Conservation (phyloP, 179 eudicot genomes). For the Spergularia azorica region DNA sequence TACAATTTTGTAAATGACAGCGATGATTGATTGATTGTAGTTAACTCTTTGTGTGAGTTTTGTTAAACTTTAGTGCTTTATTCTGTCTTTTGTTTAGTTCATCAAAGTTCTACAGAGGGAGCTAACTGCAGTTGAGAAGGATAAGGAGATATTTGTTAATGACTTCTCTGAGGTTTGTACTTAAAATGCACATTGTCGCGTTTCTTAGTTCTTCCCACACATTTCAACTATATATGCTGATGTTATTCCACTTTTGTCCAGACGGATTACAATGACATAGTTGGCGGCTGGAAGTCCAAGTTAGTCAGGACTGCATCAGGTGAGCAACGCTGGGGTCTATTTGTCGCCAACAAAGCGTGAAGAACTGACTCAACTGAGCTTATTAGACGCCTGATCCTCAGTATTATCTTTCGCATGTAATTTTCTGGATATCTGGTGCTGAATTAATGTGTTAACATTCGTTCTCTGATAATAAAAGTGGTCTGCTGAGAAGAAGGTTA, state of each 20-base stretch:
- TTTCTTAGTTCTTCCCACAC: not conserved
- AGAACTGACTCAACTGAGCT: conserved; percentile 9
- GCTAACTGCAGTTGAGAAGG: conserved; percentile 64
- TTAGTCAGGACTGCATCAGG: conserved; percentile 72
- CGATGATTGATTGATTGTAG: too few relatives aligned
- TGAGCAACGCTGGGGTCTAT: conserved; percentile 95
- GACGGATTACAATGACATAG: conserved; percentile 85
- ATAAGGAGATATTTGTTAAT: conserved; percentile 61
- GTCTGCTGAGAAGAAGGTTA: not conserved
- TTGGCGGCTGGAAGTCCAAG: conserved; percentile 91
- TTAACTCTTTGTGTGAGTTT: not conserved
- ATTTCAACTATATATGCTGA: not conserved
- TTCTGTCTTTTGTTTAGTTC: conserved; percentile 49
- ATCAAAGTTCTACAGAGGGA: conserved; percentile 70
- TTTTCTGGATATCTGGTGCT: not conserved
- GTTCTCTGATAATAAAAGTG: conserved; percentile 8
- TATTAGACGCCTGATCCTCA: not conserved
- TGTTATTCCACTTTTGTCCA: conserved; percentile 20
- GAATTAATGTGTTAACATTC: not conserved
- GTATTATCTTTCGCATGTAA: not conserved
- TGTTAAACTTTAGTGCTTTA: not conserved
- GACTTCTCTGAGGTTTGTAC: conserved; percentile 86
- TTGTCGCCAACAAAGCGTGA: conserved; percentile 59
- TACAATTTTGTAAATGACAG: not conserved
- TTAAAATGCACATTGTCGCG: not conserved